These are phyloP conservation scores for Malassezia furfur DNA, from an alignment of 1,284 basidiomycete genomes.

Conservation along the genomic window DNA sequence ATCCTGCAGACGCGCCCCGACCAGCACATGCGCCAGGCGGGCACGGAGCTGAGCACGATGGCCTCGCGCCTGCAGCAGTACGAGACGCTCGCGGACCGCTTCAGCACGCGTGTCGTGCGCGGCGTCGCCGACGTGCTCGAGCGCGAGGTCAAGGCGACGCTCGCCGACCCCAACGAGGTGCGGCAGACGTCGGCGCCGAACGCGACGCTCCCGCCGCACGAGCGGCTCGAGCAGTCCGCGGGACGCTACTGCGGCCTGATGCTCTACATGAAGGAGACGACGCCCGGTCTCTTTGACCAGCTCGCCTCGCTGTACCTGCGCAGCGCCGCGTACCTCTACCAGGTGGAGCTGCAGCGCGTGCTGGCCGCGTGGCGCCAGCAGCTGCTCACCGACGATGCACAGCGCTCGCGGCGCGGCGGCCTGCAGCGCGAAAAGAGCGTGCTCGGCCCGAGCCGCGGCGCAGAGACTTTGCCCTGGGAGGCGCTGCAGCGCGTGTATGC, in stretches of 20 bases:
- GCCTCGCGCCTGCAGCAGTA: conserved; percentile 76
- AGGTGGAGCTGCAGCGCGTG: conserved; percentile 32
- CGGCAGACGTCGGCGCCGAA: conserved; percentile 26
- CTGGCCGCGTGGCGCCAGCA: conserved; percentile 24
- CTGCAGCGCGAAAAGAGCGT: conserved; percentile 18
- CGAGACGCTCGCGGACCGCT: conserved; percentile 71
- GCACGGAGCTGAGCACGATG: conserved; percentile 67
- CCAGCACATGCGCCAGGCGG: conserved; percentile 53
- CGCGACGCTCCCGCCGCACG: conserved; percentile 34
- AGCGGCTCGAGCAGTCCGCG: conserved; percentile 63
- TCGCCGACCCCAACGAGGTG: conserved; percentile 23
- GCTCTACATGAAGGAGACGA: conserved; percentile 87
- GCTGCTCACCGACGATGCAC: conserved; percentile 21
- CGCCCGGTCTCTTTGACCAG: conserved; percentile 30
- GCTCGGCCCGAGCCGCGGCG: conserved; percentile 1
- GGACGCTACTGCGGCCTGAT: conserved; percentile 80
- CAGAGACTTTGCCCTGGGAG: conserved; percentile 49
- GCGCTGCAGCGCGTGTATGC: conserved; percentile 67
- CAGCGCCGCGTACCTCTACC: conserved; percentile 30
- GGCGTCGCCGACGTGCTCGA: conserved; percentile 82
- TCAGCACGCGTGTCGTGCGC: conserved; percentile 80
- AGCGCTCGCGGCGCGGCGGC: not conserved
- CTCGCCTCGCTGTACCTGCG: conserved; percentile 36
- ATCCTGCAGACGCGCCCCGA: conserved; percentile 76
- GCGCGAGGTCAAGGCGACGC: conserved; percentile 23